These are phyloP conservation scores for Brassica hybrid DNA, from an alignment of 441 rosid species.

Conservation along the genomic window DNA sequence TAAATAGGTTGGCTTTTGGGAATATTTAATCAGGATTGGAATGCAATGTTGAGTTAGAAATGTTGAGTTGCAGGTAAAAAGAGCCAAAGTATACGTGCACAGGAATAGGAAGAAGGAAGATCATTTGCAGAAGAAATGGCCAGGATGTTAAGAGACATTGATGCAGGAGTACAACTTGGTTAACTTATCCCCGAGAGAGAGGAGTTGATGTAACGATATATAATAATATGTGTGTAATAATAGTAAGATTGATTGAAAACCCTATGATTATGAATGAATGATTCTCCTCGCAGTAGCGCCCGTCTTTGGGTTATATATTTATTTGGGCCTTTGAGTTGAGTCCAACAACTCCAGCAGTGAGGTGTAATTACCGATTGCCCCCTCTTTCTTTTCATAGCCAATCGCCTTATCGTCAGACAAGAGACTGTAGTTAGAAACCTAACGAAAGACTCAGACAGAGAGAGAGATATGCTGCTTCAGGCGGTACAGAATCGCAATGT, in stretches of 20 bases:
- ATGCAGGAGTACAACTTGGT: too few species aligned
- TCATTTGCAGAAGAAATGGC: constrained; percentile 46
- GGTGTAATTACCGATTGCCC: not conserved
- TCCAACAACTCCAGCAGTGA: not conserved
- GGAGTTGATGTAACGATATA: constrained; percentile 1
- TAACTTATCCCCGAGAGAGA: not conserved
- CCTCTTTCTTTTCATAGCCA: not conserved
- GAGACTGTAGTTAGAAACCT: constrained; percentile 10
- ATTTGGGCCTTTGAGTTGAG: not conserved
- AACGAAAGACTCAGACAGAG: constrained; percentile 13
- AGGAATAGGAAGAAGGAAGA: constrained; percentile 45
- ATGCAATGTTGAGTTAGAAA: constrained; percentile 17
- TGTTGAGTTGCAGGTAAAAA: constrained; percentile 55
- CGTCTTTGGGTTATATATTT: not conserved
- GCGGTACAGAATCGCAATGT: constrained; percentile 52
- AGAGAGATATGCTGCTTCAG: constrained; percentile 40
- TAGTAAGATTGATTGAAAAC: not conserved
- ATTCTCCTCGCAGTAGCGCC: too few species aligned
- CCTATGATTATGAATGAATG: too few species aligned
- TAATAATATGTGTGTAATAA: not conserved
- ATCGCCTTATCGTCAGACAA: constrained; percentile 35
- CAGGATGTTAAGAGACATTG: constrained; percentile 56
- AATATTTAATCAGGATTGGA: not conserved
- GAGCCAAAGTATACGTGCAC: constrained; percentile 60
- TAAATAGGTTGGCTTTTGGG: constrained; percentile 44